A percentile compares a stretch with the other conserved stretches of the same genome.
Evolutionary conservation across 23 red algal species (phyloP).

Genomic region (Rhodosorus marinus): DNA sequence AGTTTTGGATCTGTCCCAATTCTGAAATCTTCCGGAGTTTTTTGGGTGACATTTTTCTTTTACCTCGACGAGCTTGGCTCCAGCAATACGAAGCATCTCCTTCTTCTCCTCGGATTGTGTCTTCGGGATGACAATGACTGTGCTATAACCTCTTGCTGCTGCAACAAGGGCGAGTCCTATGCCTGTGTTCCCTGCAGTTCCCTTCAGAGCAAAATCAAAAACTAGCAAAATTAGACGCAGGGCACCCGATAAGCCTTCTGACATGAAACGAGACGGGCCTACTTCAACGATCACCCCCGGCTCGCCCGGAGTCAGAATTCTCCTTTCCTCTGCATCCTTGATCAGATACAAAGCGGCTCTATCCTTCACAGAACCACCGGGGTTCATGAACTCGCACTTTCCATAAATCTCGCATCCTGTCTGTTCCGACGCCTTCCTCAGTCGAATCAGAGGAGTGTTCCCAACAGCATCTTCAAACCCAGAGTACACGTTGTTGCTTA

Average conservation of each 20-base stretch:
- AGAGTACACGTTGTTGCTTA: conserved; percentile 48
- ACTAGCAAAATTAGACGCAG: no score
- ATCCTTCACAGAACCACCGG: conserved; percentile 51
- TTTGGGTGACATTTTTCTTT: no score
- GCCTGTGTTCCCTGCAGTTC: conserved; percentile 75
- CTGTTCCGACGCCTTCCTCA: conserved; percentile 20
- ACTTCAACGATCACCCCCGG: conserved; percentile 44
- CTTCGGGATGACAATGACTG: conserved; percentile 45
- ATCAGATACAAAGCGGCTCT: conserved; percentile 57
- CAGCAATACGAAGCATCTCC: conserved; percentile 26
- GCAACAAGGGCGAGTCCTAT: conserved; percentile 55
- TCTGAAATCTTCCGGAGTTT: no score
- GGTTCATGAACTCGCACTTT: conserved; percentile 63
- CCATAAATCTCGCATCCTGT: conserved; percentile 70
- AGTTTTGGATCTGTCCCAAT: no score
- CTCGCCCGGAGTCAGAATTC: conserved; percentile 36
- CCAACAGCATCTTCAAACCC: conserved; percentile 44
- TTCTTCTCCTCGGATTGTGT: conserved; percentile 60
- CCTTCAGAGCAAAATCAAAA: no score
- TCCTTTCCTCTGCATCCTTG: conserved; percentile 26
- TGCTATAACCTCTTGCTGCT: conserved; percentile 27
- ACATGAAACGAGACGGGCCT: no score
- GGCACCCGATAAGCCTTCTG: no score
- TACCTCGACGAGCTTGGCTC: conserved; percentile 57
- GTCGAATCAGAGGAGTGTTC: conserved; percentile 61